Conservation (phyloP, 169 alveolate species). For the Plasmodium billcollinsi region DNA sequence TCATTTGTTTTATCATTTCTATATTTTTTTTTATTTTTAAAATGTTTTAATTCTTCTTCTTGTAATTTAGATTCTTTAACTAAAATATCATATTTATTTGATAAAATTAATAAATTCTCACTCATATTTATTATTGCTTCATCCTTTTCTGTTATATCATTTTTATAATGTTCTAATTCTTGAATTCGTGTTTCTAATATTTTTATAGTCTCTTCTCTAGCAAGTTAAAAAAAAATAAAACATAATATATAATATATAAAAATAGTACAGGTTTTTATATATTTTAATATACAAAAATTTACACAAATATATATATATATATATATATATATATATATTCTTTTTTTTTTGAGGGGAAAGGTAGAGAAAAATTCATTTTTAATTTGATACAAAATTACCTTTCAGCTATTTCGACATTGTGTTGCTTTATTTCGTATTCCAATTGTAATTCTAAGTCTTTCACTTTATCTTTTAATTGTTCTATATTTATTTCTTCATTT, state of each 20-base stretch:
- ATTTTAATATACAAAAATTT: too few species aligned
- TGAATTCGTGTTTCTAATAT: slow-evolving; percentile 26
- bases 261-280: too few species aligned
- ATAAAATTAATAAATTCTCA: slow-evolving; percentile 37
- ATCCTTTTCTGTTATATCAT: slow-evolving; percentile 44
- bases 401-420: slow-evolving; percentile 55
- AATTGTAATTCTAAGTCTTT: slow-evolving; percentile 66
- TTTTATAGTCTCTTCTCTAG: slow-evolving; percentile 53
- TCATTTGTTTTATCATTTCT: slow-evolving; percentile 67
- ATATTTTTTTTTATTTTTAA: slow-evolving; percentile 70
- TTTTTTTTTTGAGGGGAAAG: not conserved
- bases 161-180: slow-evolving; percentile 40
- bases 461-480: slow-evolving; percentile 40
- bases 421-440: slow-evolving; percentile 70
- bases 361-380: too few species aligned
- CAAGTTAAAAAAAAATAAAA: not conserved
- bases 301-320: not conserved
- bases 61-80: slow-evolving; percentile 63
- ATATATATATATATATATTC: not conserved
- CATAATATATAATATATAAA: not conserved
- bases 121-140: slow-evolving; percentile 59
- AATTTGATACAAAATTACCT: slow-evolving; percentile 13
- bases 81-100: slow-evolving; percentile 57
- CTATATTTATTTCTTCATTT: slow-evolving; percentile 14
- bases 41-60: slow-evolving; percentile 74